phyloP scores from a whole-genome alignment of 495 filamentous ascomycete species.

The Neurospora sp. region DNA sequence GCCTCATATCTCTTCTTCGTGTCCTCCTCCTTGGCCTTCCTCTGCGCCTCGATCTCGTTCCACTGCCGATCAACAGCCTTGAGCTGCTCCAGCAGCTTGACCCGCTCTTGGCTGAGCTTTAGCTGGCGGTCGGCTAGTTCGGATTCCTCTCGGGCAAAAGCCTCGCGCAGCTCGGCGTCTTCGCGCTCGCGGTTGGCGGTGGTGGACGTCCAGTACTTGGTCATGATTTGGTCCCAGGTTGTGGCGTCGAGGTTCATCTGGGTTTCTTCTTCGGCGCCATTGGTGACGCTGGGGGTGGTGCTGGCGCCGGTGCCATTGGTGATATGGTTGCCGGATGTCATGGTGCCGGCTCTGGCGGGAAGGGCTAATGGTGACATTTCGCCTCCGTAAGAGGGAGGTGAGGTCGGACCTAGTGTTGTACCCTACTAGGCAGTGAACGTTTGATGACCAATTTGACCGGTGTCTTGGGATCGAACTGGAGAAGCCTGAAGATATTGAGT shows the following conservation, averaged over 20 bases:
- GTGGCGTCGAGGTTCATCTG: background rate
- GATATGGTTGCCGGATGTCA: background rate
- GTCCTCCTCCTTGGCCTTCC: background rate
- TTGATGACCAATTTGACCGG: background rate
- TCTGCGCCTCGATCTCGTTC: background rate
- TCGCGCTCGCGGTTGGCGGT: constrained; percentile 5
- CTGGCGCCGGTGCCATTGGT: background rate
- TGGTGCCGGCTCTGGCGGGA: background rate
- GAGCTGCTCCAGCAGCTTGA: constrained; percentile 3
- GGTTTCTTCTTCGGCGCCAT: background rate
- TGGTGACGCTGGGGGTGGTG: background rate
- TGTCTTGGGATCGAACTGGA: background rate
- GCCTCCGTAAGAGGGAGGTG: background rate
- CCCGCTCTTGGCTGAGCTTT: constrained; percentile 1
- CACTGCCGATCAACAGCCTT: background rate
- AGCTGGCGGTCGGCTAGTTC: background rate
- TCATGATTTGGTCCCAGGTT: constrained; percentile 19
- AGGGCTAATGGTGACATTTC: background rate
- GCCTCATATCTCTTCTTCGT: background rate
- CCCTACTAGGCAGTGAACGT: background rate
- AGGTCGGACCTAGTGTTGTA: background rate
- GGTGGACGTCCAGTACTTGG: constrained; percentile 17
- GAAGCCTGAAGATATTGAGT: background rate
- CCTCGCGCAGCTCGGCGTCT: constrained; percentile 6
- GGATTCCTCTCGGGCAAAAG: background rate